A percentile compares a stretch with the other conserved stretches of the same genome.
Conservation (phyloP, 371 early-diverging fungal genomes). For the Neoconidiobolus thromboides region DNA sequence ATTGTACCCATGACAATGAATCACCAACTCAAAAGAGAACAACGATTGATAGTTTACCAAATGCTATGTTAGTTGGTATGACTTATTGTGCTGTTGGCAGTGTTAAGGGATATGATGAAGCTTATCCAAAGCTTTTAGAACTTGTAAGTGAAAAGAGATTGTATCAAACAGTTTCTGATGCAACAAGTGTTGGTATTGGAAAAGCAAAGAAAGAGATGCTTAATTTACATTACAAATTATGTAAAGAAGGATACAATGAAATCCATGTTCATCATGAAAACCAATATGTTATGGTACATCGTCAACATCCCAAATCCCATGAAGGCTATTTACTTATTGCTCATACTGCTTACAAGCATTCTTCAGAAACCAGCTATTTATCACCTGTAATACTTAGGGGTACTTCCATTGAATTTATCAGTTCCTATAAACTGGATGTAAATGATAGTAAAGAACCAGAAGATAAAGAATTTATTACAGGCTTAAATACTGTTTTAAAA, state of each 20-base stretch:
- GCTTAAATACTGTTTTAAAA: constrained; percentile 29
- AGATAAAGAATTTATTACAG: constrained; percentile 20
- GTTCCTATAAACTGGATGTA: constrained; percentile 23
- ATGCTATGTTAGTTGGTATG: constrained; percentile 80
- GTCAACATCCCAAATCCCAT: constrained; percentile 75
- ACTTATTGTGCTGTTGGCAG: constrained; percentile 79
- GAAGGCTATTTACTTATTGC: constrained; percentile 81
- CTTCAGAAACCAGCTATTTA: background rate
- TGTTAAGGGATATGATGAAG: constrained; percentile 90
- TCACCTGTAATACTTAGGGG: constrained; percentile 38
- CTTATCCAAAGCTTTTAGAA: constrained; percentile 67
- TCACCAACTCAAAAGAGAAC: constrained; percentile 80
- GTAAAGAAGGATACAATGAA: constrained; percentile 63
- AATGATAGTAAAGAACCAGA: constrained; percentile 9
- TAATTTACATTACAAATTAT: constrained; percentile 57
- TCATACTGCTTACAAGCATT: constrained; percentile 58
- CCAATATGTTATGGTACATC: constrained; percentile 70
- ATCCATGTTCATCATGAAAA: constrained; percentile 88
- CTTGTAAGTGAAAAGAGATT: constrained; percentile 68
- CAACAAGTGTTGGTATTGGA: constrained; percentile 33
- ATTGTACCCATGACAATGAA: constrained; percentile 97
- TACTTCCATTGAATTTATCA: constrained; percentile 26
- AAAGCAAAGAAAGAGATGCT: constrained; percentile 53
- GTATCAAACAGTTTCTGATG: constrained; percentile 32
- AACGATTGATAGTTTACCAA: constrained; percentile 67